Evolutionary conservation across 768 basidiomycete species (phyloP).

Genomic region (Russula dissimulans): DNA sequence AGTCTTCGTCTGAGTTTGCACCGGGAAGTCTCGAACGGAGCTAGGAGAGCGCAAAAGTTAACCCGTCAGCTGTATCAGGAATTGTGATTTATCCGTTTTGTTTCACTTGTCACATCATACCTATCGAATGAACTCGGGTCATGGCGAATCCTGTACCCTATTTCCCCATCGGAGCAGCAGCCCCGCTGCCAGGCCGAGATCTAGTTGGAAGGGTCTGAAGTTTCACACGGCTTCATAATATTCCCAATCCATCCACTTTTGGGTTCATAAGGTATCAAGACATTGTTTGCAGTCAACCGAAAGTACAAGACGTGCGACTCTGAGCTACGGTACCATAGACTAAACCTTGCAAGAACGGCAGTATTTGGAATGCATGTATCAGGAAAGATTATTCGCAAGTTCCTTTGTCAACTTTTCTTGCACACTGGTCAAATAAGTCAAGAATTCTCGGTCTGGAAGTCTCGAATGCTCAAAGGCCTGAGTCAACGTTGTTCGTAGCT

Average conservation of each 20-base stretch:
- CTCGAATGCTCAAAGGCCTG: conserved; percentile 68
- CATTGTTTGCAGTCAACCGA: too few species aligned
- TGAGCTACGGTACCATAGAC: too few species aligned
- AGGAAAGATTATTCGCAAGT: conserved; percentile 32
- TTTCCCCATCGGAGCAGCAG: not conserved
- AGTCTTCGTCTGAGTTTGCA: conserved; percentile 42
- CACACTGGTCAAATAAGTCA: conserved; percentile 54
- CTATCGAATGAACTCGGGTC: not conserved
- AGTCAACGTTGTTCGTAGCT: conserved; percentile 67
- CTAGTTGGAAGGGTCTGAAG: too few species aligned
- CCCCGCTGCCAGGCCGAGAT: too few species aligned
- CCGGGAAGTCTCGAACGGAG: conserved; percentile 49
- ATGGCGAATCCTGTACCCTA: not conserved
- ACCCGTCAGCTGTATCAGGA: conserved; percentile 25
- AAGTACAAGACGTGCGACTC: too few species aligned
- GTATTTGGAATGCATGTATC: not conserved
- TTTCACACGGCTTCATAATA: not conserved
- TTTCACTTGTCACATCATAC: not conserved
- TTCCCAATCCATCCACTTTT: not conserved
- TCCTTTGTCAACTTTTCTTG: conserved; percentile 62
- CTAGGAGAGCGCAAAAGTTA: conserved; percentile 61
- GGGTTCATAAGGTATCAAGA: not conserved
- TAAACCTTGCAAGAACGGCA: too few species aligned
- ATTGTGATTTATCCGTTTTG: not conserved
- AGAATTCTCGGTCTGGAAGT: conserved; percentile 61